Conservation (phyloP, 2,329 filamentous ascomycete genomes). For the Fusarium praegraminearum region DNA sequence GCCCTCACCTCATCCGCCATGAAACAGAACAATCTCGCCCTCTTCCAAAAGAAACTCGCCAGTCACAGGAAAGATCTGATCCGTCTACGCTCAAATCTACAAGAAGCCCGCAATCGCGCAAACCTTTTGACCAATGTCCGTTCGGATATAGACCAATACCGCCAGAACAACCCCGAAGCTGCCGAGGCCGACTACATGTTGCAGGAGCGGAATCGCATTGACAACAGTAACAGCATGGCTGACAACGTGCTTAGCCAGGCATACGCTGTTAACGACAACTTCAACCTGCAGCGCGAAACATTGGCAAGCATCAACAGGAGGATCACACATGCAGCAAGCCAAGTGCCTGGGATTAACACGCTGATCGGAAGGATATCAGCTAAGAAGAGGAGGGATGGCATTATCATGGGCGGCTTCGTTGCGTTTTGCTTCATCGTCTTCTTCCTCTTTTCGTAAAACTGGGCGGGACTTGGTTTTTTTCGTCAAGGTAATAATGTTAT, state of each 20-base stretch:
- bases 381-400: conserved; percentile 93
- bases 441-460: conserved; percentile 76
- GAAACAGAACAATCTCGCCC: conserved; percentile 95
- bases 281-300: conserved; percentile 87
- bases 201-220: conserved; percentile 84
- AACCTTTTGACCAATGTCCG: conserved; percentile 93
- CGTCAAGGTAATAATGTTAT: conserved; percentile 32
- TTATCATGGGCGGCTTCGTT: conserved; percentile 92
- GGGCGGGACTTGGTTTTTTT: conserved; percentile 26
- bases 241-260: conserved; percentile 94
- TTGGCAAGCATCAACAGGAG: conserved; percentile 88
- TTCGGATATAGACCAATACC: conserved; percentile 91
- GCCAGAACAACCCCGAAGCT: conserved; percentile 80
- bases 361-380: conserved; percentile 93
- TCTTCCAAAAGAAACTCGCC: conserved; percentile 88
- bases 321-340: conserved; percentile 88
- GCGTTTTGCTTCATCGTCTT: conserved; percentile 89
- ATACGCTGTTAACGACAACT: conserved; percentile 95
- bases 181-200: conserved; percentile 98
- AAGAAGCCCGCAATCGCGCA: conserved; percentile 83
- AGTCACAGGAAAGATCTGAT: conserved; percentile 87
- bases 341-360: conserved; percentile 92
- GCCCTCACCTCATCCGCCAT: conserved; percentile 87
- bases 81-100: conserved; percentile 78
- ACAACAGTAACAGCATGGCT: conserved; percentile 88